These are phyloP conservation scores for Colletotrichum higginsianum DNA, from an alignment of 2,329 filamentous ascomycete species.

Conservation along the genomic window DNA sequence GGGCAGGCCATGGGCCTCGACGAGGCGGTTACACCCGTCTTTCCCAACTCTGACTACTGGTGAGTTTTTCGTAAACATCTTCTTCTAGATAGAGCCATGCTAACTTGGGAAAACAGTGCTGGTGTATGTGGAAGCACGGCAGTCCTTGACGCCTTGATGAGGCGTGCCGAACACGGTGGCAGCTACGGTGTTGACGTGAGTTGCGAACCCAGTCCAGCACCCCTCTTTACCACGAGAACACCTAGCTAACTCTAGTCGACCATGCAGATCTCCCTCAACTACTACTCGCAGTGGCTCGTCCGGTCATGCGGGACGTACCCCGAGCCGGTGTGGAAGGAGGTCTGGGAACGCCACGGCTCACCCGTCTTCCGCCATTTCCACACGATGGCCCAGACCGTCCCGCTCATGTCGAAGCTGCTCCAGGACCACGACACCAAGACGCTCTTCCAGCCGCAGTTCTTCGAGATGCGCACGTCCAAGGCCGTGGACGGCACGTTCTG, in stretches of 20 bases:
- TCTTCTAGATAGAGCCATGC: not conserved
- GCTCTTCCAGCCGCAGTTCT: conserved; percentile 64
- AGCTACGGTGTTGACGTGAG: conserved; percentile 37
- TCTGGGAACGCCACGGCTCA: conserved; percentile 65
- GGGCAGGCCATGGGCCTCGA: conserved; percentile 58
- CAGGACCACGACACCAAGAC: conserved; percentile 51
- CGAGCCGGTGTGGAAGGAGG: conserved; percentile 42
- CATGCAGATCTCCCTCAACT: conserved; percentile 54
- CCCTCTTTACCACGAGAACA: conserved; percentile 16
- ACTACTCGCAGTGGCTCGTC: conserved; percentile 60
- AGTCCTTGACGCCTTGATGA: conserved; percentile 59
- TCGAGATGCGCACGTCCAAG: conserved; percentile 51
- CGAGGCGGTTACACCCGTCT: conserved; percentile 49
- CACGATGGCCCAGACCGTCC: conserved; percentile 58
- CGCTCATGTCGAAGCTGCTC: conserved; percentile 56
- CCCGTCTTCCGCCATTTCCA: conserved; percentile 67
- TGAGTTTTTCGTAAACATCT: conserved; percentile 17
- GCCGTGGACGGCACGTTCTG: conserved; percentile 49
- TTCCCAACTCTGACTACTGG: conserved; percentile 52
- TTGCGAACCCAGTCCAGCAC: conserved; percentile 47
- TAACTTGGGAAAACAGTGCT: conserved; percentile 49
- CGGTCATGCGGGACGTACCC: conserved; percentile 57
- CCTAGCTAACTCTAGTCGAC: conserved; percentile 33
- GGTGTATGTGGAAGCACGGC: conserved; percentile 57
- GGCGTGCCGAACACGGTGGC: conserved; percentile 52